Base-by-base conservation (phyloP, 208 protist species). In the Acanthamoeba culbertsoni region DNA sequence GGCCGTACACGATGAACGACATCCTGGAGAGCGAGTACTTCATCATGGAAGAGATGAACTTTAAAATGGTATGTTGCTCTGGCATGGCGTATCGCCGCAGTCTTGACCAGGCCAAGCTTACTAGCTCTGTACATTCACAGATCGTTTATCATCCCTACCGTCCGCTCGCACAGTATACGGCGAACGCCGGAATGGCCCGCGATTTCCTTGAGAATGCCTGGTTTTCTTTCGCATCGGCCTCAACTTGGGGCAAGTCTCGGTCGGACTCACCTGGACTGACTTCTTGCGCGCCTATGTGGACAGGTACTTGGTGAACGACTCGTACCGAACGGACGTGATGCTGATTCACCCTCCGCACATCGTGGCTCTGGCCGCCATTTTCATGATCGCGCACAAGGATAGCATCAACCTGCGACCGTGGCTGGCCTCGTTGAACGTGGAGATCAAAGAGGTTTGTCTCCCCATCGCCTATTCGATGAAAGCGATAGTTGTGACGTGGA, bases 11-110 rank as follows among this genome's bases (percentile, higher is more conserved):
- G 26, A 89, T 89, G 79, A 65, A 65, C 55, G 79, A 89, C 28
- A 65, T 89, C 23, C 55, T 89, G 8, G 79, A 89, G 26, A 65
- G 51, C 31, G 79, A 89, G 51, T 89, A 89, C 55, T 89, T 68
- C 51, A 89, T 89, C 79, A 89, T 89, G 55, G 79, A 89, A 23
- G 79, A 89, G 55, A 89, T 89, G 79, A 46, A 65, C 55, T 89
- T 89, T 20, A 68, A 89, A 23, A 89, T 89, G 79, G 79, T 65
- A 23, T 5, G 57, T 43, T 35, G 59, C 16, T 7, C 59, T n/a
- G n/a, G n/a, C n/a, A n/a, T n/a, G n/a, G n/a, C n/a, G n/a, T n/a
- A n/a, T n/a, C n/a, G n/a, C n/a, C n/a, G n/a, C n/a, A n/a, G n/a
- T n/a, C n/a, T n/a, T n/a, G n/a, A n/a, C n/a, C n/a, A n/a, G n/a